Percentiles rank a stretch among this genome's conserved stretches.
phyloP scores from a whole-genome alignment of 2,329 filamentous ascomycete genomes.

The Ascomycota sp. region DNA sequence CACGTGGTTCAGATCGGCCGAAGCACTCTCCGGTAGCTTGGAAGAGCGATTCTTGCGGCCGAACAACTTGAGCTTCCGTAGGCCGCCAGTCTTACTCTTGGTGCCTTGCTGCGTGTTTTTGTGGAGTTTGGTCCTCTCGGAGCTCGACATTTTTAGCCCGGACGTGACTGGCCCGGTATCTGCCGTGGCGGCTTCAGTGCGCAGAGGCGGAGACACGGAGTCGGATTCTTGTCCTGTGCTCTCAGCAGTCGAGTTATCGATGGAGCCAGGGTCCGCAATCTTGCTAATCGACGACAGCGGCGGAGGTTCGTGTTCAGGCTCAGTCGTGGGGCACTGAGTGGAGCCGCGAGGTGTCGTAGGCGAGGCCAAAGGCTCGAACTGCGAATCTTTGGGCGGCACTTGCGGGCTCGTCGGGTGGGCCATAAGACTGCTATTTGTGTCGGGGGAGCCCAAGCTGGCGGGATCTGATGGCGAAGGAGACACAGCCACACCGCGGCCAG shows the following conservation, averaged over 20 bases:
- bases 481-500: constrained; percentile 41
- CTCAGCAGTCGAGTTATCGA: too few relatives aligned
- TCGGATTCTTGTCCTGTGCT: too few relatives aligned
- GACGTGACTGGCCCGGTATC: constrained; percentile 2
- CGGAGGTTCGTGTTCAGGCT: not conserved
- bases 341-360: not conserved
- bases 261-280: too few relatives aligned
- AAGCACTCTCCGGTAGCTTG: constrained; percentile 33
- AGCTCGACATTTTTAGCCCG: constrained; percentile 1
- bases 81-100: constrained; percentile 26
- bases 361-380: constrained; percentile 2
- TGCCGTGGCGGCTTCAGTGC: too few relatives aligned
- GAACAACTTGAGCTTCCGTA: constrained; percentile 50
- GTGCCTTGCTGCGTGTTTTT: constrained; percentile 14
- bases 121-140: constrained; percentile 29
- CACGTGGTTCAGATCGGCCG: constrained; percentile 29
- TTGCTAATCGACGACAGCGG: too few relatives aligned
- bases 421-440: constrained; percentile 3
- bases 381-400: constrained; percentile 19
- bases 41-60: constrained; percentile 39
- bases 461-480: constrained; percentile 15
- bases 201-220: too few relatives aligned
- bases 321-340: not conserved
- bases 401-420: constrained; percentile 10
- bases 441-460: constrained; percentile 7